These are phyloP conservation scores for Spiromastix sp. DNA, from an alignment of 2,329 filamentous ascomycete genomes.

Conservation along the genomic window DNA sequence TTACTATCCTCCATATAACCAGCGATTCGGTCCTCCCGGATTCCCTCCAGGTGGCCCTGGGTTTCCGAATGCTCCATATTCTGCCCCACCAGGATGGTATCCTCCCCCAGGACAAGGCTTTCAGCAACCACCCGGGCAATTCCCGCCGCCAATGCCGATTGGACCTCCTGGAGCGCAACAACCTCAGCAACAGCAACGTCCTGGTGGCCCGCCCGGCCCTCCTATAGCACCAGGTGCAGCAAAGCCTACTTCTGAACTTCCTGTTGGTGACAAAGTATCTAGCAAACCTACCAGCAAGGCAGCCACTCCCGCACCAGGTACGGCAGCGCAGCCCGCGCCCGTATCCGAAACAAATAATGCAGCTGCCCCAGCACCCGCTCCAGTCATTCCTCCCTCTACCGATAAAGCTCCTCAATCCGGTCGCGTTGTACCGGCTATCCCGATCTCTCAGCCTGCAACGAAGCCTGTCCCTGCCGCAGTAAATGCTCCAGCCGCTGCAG, in stretches of 20 bases:
- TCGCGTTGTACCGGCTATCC: conserved; percentile 36
- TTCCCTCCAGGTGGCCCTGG: conserved; percentile 46
- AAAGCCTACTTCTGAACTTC: conserved; percentile 34
- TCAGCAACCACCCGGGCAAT: conserved; percentile 54
- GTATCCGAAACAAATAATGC: conserved; percentile 16
- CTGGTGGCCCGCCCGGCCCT: conserved; percentile 19
- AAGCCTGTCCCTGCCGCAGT: conserved; percentile 23
- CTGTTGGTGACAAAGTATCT: conserved; percentile 26
- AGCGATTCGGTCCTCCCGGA: conserved; percentile 38
- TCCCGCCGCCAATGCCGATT: conserved; percentile 52
- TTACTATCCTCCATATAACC: conserved; percentile 36
- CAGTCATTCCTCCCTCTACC: conserved; percentile 11
- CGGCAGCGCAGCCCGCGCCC: conserved; percentile 10
- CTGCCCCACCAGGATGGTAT: conserved; percentile 66
- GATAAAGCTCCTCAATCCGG: conserved; percentile 28
- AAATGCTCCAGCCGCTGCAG: conserved; percentile 19
- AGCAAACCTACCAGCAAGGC: conserved; percentile 26
- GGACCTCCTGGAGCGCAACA: conserved; percentile 43
- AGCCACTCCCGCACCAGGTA: conserved; percentile 22
- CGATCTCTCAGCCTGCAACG: conserved; percentile 26
- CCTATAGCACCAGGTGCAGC: conserved; percentile 19
- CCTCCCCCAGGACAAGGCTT: conserved; percentile 66
- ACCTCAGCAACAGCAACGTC: conserved; percentile 23
- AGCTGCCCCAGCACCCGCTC: conserved; percentile 6
- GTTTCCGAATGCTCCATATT: conserved; percentile 68